Percentiles rank a stretch among this genome's conserved stretches.
phyloP scores from a whole-genome alignment of 805 yeast genomes.

The Nakazawaea anatomiae region DNA sequence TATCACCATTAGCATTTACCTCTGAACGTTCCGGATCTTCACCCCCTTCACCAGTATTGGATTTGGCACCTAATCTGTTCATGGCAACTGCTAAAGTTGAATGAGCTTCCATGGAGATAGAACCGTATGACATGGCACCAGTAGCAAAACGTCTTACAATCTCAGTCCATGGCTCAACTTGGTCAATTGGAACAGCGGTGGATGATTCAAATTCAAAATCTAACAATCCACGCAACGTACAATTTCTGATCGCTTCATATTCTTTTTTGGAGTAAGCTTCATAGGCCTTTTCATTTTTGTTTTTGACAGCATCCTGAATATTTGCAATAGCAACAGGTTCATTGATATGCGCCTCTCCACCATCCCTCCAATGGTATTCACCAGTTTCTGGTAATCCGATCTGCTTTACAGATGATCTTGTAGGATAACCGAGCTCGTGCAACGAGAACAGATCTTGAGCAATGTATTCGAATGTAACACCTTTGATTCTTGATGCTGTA shows the following conservation, averaged over 20 bases:
- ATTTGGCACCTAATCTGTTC: conserved; percentile 96
- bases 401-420: conserved; percentile 64
- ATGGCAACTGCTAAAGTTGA: conserved; percentile 97
- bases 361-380: conserved; percentile 98
- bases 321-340: conserved; percentile 94
- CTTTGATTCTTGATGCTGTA: conserved; percentile 94
- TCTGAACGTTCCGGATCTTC: conserved; percentile 90
- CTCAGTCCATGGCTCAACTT: conserved; percentile 99
- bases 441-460: conserved; percentile 95
- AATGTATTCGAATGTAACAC: conserved; percentile 90
- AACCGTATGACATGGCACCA: conserved; percentile 99
- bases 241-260: conserved; percentile 83
- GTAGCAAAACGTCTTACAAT: conserved; percentile 95
- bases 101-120: conserved; percentile 97
- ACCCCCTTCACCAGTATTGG: conserved; percentile 99
- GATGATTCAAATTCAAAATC: conserved; percentile 79
- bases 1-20: conserved; percentile 81
- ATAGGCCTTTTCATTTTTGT: conserved; percentile 91
- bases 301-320: conserved; percentile 96
- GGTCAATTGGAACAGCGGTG: conserved; percentile 84
- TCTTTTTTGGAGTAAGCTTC: conserved; percentile 86
- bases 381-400: conserved; percentile 87
- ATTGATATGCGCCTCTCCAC: conserved; percentile 93
- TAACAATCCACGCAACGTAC: conserved; percentile 90
- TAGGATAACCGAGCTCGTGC: conserved; percentile 90